These are phyloP conservation scores for Phanerodontia chrysosporium DNA, from an alignment of 768 basidiomycete genomes.

Conservation along the genomic window DNA sequence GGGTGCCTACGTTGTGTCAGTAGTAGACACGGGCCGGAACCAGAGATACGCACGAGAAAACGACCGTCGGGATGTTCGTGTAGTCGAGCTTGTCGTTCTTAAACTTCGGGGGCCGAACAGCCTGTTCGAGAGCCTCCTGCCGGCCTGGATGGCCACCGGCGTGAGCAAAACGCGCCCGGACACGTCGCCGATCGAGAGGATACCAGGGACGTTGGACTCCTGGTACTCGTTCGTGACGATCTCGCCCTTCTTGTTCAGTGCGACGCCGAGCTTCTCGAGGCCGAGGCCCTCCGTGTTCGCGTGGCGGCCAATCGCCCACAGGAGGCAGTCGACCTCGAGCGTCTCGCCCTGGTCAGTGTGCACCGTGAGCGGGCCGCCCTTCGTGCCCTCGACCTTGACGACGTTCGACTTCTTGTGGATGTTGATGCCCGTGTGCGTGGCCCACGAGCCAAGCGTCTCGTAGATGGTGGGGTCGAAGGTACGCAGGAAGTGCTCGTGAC, in stretches of 20 bases:
- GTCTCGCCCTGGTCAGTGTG: conserved; percentile 68
- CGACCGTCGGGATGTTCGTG: conserved; percentile 88
- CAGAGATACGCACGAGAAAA: conserved; percentile 77
- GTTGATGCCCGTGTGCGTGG: conserved; percentile 91
- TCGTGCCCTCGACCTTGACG: conserved; percentile 67
- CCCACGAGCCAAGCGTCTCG: conserved; percentile 83
- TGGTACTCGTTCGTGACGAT: conserved; percentile 90
- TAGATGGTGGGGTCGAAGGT: conserved; percentile 89
- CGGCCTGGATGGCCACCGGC: conserved; percentile 97
- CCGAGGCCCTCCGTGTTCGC: conserved; percentile 77
- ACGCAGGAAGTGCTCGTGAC: conserved; percentile 84
- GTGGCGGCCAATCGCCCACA: conserved; percentile 95
- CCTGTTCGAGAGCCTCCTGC: conserved; percentile 82
- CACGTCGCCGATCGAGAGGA: conserved; percentile 89
- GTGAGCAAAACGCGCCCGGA: conserved; percentile 90
- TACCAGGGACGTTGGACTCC: conserved; percentile 63
- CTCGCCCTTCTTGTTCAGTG: conserved; percentile 76
- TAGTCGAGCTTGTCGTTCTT: conserved; percentile 87
- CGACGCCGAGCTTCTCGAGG: conserved; percentile 71
- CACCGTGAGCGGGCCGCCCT: conserved; percentile 72
- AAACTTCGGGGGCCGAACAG: conserved; percentile 84
- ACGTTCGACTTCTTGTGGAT: conserved; percentile 79
- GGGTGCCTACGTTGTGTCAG: conserved; percentile 64
- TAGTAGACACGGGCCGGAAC: background rate
- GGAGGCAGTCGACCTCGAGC: conserved; percentile 78